Evolutionary conservation across 441 rosid species (phyloP), one percentile per base, ranked within the genome.

Genomic region (Populus hybrid): DNA sequence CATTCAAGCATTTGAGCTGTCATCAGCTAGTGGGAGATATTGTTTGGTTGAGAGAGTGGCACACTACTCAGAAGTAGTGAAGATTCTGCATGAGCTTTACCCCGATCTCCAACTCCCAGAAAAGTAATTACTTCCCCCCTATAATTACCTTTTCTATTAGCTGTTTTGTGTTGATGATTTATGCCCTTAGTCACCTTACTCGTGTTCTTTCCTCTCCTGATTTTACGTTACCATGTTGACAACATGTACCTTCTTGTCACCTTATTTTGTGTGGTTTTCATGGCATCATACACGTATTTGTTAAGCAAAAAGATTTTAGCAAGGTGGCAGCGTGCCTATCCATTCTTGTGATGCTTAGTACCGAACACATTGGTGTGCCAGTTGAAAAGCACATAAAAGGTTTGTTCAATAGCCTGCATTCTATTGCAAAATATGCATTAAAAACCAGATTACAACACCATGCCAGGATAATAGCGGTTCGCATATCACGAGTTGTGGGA

Each of bases 1-100:
- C 77, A 88, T 95, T 71, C 91, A 86, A 79, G 99, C 97, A 64
- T 89, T 86, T 81, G 95, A 95, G 81, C 72, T 84, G 81, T 88
- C 94, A 36, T 90, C 95, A 69, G 97, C 98, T 23, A 91, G 71
- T 70, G 98, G 99, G 78, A 89, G 99, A 79, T 85, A 91, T 64
- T 91, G 92, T 84, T 28, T 93, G 85, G 98, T 91, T 20, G 97
- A 92, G 86, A 86, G 79, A 38, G 90, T 92, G 63, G 86, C 75
- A 20, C 98, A 93, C 82, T 85, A 85, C 77, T 93, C 97, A 0
- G 92, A 93, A 74, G 0, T 91, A 0, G 91, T 95, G 76, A 78
- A 78, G 36, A 82, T 77, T 66, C 81, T 93, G 72, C 83, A 66
- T 0, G 84, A 86, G 79, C 92, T 89, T 77, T 95, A 89, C 85